Percentiles rank a stretch among this genome's conserved stretches.
These are phyloP conservation scores for Botrytis paeoniae DNA, from an alignment of 2,329 filamentous ascomycete genomes.

Conservation along the genomic window DNA sequence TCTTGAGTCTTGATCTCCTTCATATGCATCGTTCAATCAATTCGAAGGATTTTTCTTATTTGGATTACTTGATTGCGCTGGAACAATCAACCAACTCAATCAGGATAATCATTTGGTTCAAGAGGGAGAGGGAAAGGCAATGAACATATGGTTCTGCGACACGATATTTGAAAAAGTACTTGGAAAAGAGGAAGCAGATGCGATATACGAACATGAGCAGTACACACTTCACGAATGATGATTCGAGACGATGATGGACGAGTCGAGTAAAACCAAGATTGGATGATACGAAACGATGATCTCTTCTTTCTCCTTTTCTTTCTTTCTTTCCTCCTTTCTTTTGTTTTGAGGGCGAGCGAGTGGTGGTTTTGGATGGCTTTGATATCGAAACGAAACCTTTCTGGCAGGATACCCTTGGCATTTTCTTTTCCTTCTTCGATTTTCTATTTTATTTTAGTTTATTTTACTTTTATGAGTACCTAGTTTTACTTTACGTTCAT, in stretches of 20 bases:
- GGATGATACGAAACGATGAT: not conserved
- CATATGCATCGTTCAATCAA: not conserved
- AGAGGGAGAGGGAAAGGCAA: not conserved
- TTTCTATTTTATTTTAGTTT: not conserved
- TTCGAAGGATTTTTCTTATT: not conserved
- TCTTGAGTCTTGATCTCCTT: not conserved
- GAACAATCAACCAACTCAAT: not conserved
- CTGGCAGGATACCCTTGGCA: slow-evolving; percentile 14
- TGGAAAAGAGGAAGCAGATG: not conserved
- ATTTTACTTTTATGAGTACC: not conserved
- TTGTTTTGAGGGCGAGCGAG: not conserved
- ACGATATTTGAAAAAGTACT: not conserved
- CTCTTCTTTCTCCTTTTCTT: not conserved
- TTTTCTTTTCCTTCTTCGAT: not conserved
- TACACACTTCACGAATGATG: slow-evolving; percentile 13
- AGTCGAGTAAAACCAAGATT: not conserved
- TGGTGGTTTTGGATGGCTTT: slow-evolving; percentile 3
- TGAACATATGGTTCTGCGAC: not conserved
- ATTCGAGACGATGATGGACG: slow-evolving; percentile 2
- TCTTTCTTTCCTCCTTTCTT: not conserved
- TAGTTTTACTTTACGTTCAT: not conserved
- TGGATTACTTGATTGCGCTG: not conserved
- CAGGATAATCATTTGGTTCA: not conserved
- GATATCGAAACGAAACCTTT: not conserved
- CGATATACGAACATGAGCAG: not conserved